Evolutionary conservation across 2,329 filamentous ascomycete species (phyloP).

Genomic region (Cordyceps cateniannulata): DNA sequence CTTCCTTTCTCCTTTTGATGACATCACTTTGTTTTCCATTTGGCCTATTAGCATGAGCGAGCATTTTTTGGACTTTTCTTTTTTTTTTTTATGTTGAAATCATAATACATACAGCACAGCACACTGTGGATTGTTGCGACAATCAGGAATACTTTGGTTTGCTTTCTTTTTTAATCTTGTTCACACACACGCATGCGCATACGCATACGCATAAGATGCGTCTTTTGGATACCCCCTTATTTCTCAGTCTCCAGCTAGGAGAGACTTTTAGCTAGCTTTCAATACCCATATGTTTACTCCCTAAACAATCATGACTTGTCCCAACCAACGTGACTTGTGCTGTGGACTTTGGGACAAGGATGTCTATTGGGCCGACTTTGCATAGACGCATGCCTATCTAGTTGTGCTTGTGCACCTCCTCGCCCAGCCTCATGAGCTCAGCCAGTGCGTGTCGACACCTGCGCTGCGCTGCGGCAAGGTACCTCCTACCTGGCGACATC

Average conservation of each 20-base stretch:
- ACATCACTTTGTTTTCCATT: background rate
- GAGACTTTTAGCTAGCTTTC: slow-evolving; percentile 8
- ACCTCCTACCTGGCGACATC: too few relatives aligned
- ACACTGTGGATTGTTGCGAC: slow-evolving; percentile 7
- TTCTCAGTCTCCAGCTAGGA: slow-evolving; percentile 7
- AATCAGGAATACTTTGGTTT: background rate
- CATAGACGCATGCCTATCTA: too few relatives aligned
- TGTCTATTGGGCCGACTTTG: too few relatives aligned
- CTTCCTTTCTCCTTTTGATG: background rate
- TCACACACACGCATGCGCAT: background rate
- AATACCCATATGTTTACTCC: slow-evolving; percentile 1
- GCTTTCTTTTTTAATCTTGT: background rate
- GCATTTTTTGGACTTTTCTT: background rate
- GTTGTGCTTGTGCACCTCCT: too few relatives aligned
- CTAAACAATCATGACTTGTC: too few relatives aligned
- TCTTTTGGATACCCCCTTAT: slow-evolving; percentile 10
- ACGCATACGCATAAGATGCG: background rate
- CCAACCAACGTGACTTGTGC: too few relatives aligned
- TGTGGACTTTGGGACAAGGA: too few relatives aligned
- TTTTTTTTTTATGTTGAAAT: background rate
- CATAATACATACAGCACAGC: slow-evolving; percentile 3
- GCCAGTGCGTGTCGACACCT: too few relatives aligned
- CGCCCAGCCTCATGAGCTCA: too few relatives aligned
- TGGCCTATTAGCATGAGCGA: slow-evolving; percentile 5
- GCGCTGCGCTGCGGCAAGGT: too few relatives aligned